phyloP scores from a whole-genome alignment of 345 rosid genomes.

The Bruguiera gymnorhiza region DNA sequence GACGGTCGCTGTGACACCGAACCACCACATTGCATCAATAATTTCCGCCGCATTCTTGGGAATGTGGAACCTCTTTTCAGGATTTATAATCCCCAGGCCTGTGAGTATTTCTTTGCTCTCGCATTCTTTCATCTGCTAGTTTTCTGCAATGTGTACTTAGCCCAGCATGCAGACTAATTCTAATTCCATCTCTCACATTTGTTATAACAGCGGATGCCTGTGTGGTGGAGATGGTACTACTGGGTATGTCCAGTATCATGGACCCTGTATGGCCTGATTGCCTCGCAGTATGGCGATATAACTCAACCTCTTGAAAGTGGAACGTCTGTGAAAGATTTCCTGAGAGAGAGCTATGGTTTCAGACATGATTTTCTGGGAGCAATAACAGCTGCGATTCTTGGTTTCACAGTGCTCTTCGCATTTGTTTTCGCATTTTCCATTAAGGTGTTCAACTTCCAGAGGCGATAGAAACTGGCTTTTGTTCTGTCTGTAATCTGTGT shows the following conservation, averaged over 20 bases:
- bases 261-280: constrained; percentile 25
- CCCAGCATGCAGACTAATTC: not conserved
- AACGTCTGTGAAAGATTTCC: not conserved
- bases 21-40: constrained; percentile 53
- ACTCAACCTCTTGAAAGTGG: not conserved
- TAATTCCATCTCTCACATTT: not conserved
- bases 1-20: constrained; percentile 67
- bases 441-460: too few species aligned
- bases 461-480: too few species aligned
- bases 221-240: constrained; percentile 32
- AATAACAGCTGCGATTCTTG: constrained; percentile 2
- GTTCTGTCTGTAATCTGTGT: too few species aligned
- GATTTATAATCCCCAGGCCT: constrained; percentile 59
- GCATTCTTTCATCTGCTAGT: not conserved
- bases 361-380: constrained; percentile 23
- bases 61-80: constrained; percentile 60
- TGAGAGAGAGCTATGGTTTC: constrained; percentile 7
- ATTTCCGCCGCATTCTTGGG: constrained; percentile 44
- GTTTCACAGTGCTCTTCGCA: too few species aligned
- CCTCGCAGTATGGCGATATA: constrained; percentile 17
- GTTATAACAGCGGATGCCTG: constrained; percentile 15
- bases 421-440: too few species aligned
- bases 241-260: constrained; percentile 22
- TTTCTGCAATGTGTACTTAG: too few species aligned
- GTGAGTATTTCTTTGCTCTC: constrained; percentile 26